Conservation (phyloP, 352 stramenopile species). For the Phytopythium boreale region DNA sequence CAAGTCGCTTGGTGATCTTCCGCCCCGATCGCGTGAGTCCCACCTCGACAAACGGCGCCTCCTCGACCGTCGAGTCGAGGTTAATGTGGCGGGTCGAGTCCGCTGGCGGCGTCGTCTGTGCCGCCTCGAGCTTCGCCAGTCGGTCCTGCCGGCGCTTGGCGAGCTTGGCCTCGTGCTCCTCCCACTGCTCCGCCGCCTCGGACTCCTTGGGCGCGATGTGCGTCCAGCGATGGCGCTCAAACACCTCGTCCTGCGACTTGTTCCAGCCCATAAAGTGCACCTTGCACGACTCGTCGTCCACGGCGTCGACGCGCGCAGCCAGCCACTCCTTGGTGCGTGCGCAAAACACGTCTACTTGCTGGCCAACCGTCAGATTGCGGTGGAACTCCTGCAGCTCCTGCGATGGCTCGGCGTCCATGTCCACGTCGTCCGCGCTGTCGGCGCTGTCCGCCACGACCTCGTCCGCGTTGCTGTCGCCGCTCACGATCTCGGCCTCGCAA, state of each 20-base stretch:
- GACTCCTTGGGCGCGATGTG: conserved; percentile 42
- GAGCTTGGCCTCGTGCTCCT: conserved; percentile 35
- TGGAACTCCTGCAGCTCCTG: conserved; percentile 28
- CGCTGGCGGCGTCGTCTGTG: neutral
- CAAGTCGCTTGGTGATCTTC: conserved; percentile 59
- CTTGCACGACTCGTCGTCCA: conserved; percentile 23
- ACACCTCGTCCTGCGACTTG: conserved; percentile 49
- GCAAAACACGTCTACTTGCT: conserved; percentile 64
- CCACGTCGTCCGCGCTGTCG: conserved; percentile 31
- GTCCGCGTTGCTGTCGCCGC: conserved; percentile 5
- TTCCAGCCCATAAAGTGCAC: conserved; percentile 76
- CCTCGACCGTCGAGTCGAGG: conserved; percentile 5
- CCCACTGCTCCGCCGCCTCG: conserved; percentile 37
- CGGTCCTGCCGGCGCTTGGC: conserved; percentile 31
- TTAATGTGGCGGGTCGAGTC: conserved; percentile 6
- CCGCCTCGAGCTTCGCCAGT: conserved; percentile 19
- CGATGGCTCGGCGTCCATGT: conserved; percentile 27
- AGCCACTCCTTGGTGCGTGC: conserved; percentile 50
- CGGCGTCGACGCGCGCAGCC: conserved; percentile 45
- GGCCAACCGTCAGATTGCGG: conserved; percentile 20
- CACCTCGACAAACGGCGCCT: conserved; percentile 49
- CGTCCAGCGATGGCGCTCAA: conserved; percentile 21
- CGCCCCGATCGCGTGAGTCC: conserved; percentile 66
- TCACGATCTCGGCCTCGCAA: neutral
- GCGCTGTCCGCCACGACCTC: conserved; percentile 15